Base-by-base conservation (phyloP, 1,284 basidiomycete species). In the Lentinula novae-zelandiae region DNA sequence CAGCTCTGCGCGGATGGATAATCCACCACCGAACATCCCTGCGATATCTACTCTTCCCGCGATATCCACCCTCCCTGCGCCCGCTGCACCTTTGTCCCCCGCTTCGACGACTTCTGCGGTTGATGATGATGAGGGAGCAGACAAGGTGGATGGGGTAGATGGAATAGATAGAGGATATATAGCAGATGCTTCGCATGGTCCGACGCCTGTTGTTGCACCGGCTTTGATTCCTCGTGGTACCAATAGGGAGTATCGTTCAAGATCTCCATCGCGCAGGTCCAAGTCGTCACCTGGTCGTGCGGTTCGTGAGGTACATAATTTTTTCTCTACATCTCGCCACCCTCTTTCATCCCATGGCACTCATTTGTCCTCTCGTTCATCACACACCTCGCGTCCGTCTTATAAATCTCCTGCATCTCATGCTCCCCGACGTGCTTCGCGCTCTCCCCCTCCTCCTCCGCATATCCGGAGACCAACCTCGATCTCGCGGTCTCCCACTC, bases 51-150 rank as follows among this genome's bases (percentile, higher is more conserved):
- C 33, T 27, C 48, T 33, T 2, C 57, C 57, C 12, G 36, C 34
- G 13, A 58, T 58, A n/a, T 58, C 57, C 27, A 33, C 57, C 10
- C 13, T 58, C 8, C 57, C 44, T 46, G 8, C n/a, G n/a, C 15
- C 42, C 5, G 44, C 44, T 22, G 7, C 44, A 15, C 20, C 57
- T 13, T 20, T 40, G 22, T 58, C 57, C 9, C 57, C 57, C 12
- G 39, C 57, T 27, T 50, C 48, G 15, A 50, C 57, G 17, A 40
- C 33, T 31, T 49, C 48, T 31, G 36, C 20, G 12, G 49, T 38
- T 51, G 46, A 54, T 42, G 36, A 6, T 8, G 53, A 54, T 2
- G 9, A 46, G 9, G 44, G n/a, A 17, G 44, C 5, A 9, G 38
- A 39, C 9, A 39, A 39, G 5, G 5, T 3, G 5, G 38, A 10